Base-by-base conservation (phyloP, 2,329 filamentous ascomycete genomes). In the Knufia petricola region DNA sequence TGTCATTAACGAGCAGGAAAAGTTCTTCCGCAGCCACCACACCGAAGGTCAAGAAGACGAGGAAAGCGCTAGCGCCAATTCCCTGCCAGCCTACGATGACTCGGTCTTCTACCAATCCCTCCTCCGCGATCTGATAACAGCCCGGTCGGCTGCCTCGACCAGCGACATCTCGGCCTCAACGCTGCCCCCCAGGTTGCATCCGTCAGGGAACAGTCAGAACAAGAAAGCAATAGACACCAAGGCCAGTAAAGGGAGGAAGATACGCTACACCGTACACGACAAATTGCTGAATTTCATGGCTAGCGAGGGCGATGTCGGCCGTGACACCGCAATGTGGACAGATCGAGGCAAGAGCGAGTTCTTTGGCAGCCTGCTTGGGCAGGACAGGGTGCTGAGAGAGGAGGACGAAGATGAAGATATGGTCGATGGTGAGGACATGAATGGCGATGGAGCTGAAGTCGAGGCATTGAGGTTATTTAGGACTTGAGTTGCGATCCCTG, bases 281-380 rank as follows among this genome's bases (percentile, higher is more conserved):
- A 96, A 96, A 72, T 67, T 98, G 61, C 87, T 95, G 69, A 95
- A 95, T 66, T 96, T 96, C 63, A 95, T 95, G 88, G 89, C 89
- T 9, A 82, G 88, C 0, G 57, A 59, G 36, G 44, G 44, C 4
- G 44, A 47, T 30, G 47, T 43, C 15, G 56, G 56, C 28, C 46
- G 95, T 64, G 85, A 94, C 63, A 74, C 86, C 46, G 76, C 84
- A 2, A 68, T 66, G 13, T 98, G 92, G 92, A 85, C 86, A 53
- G 80, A 84, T 56, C 76, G 79, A 51, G 87, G 89, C 48, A 79
- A 87, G 51, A 86, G 92, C 31, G 70, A 73, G 50, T 79, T 90
- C 64, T 89, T 89, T 62, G 81, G 81, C 12, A 84, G 82, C 21
- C 65, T 89, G 54, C 78, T 90, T 55, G 85, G 85, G 0, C 81